A percentile compares a stretch with the other conserved stretches of the same genome.
Evolutionary conservation across 208 protist species (phyloP).

Genomic region (Vickermania spadyakhi): DNA sequence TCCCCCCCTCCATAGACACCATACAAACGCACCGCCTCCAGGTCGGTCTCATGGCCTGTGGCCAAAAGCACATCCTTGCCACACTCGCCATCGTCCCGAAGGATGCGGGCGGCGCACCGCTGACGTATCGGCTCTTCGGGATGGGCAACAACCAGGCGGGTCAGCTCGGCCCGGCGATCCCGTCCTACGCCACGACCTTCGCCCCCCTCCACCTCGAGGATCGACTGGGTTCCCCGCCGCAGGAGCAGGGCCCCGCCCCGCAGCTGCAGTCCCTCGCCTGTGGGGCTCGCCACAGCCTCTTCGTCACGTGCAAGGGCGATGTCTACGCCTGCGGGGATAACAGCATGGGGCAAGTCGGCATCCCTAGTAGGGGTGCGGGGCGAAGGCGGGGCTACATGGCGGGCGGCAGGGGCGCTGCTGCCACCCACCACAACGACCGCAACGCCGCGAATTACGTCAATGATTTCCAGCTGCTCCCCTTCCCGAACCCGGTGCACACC

Average conservation of each 20-base stretch:
- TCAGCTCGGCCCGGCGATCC: slow-evolving; percentile 56
- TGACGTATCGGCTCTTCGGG: slow-evolving; percentile 21
- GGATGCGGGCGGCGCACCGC: not conserved
- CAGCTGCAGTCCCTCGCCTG: slow-evolving; percentile 32
- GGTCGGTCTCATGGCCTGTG: slow-evolving; percentile 32
- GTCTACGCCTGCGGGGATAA: slow-evolving; percentile 75
- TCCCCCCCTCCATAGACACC: slow-evolving; percentile 7
- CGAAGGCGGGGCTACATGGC: no score
- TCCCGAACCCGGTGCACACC: slow-evolving; percentile 38
- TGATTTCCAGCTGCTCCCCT: slow-evolving; percentile 5
- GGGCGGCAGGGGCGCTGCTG: not conserved
- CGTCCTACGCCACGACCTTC: slow-evolving; percentile 49
- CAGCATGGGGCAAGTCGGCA: slow-evolving; percentile 54
- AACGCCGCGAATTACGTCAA: not conserved
- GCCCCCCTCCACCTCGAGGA: slow-evolving; percentile 42
- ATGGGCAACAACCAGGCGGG: slow-evolving; percentile 70
- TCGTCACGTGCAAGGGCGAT: slow-evolving; percentile 39
- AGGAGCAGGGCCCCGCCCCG: not conserved
- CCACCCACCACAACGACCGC: not conserved
- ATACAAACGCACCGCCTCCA: slow-evolving; percentile 16
- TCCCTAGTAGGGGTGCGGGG: slow-evolving; percentile 6
- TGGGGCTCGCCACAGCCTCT: slow-evolving; percentile 48
- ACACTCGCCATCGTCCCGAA: slow-evolving; percentile 12
- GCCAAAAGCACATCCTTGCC: slow-evolving; percentile 46
- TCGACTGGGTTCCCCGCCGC: slow-evolving; percentile 7